Evolutionary conservation across 305 asterid genomes (phyloP).

Genomic region (Solanum hybrid): DNA sequence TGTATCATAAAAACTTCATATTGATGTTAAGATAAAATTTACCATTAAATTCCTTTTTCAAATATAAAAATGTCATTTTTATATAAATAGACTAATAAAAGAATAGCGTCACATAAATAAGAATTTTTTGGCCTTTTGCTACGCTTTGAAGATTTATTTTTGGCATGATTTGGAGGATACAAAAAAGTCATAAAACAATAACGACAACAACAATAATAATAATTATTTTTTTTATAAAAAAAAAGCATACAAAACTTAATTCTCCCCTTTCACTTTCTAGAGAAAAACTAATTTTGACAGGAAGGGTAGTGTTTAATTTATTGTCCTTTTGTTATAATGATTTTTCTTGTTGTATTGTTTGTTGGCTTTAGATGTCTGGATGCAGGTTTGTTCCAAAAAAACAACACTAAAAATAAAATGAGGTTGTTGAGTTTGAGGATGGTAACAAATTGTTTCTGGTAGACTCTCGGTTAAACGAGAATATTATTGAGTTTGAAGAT

Average conservation of each 20-base stretch:
- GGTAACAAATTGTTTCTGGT: neutral
- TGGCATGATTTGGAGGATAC: neutral
- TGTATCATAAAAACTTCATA: neutral
- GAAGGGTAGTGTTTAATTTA: neutral
- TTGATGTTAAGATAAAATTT: neutral
- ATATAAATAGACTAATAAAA: neutral
- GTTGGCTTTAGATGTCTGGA: neutral
- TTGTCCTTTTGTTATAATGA: neutral
- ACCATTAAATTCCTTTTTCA: neutral
- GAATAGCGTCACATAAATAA: too few relatives aligned
- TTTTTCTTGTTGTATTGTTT: neutral
- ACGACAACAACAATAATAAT: too few relatives aligned
- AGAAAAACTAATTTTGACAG: neutral
- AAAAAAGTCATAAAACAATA: neutral
- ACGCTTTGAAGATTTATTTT: neutral
- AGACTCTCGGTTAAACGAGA: rapidly evolving
- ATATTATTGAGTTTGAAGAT: neutral
- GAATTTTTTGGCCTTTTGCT: too few relatives aligned
- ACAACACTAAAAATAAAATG: neutral
- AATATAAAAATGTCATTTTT: too few relatives aligned
- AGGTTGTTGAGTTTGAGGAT: neutral
- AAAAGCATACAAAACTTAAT: neutral
- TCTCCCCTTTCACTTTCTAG: neutral
- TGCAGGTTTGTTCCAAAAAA: neutral
- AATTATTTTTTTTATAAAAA: too few relatives aligned